Percentiles rank a stretch among this genome's conserved stretches.
phyloP scores from a whole-genome alignment of 1,139 yeast genomes.

The Pichia kudriavzevii region DNA sequence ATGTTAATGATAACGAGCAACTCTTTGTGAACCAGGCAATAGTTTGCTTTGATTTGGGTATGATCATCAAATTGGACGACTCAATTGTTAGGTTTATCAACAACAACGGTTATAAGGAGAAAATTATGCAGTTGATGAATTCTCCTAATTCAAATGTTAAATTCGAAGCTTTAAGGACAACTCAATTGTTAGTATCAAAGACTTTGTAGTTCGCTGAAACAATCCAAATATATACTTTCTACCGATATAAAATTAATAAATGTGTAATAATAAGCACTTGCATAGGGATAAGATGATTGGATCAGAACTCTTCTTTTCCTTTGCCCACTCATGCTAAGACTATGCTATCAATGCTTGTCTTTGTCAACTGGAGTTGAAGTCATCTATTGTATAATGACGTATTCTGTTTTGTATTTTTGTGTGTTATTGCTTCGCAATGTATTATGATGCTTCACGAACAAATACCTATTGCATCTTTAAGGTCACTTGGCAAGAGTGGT shows the following conservation, averaged over 20 bases:
- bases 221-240: background rate
- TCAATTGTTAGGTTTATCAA: slow-evolving; percentile 45
- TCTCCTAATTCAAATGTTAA: slow-evolving; percentile 81
- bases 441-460: too few relatives aligned
- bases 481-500: too few relatives aligned
- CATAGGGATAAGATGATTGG: too few relatives aligned
- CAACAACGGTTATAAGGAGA: slow-evolving; percentile 53
- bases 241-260: background rate
- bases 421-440: too few relatives aligned
- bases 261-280: too few relatives aligned
- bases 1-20: slow-evolving; percentile 22
- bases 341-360: too few relatives aligned
- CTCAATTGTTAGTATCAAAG: slow-evolving; percentile 86
- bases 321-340: too few relatives aligned
- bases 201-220: slow-evolving; percentile 30
- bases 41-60: slow-evolving; percentile 69
- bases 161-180: slow-evolving; percentile 90
- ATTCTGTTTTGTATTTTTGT: too few relatives aligned
- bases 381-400: too few relatives aligned
- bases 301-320: too few relatives aligned
- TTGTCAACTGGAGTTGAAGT: too few relatives aligned
- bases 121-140: slow-evolving; percentile 80
- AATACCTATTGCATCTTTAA: too few relatives aligned
- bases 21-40: slow-evolving; percentile 41
- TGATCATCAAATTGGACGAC: slow-evolving; percentile 59